Percentiles rank a stretch among this genome's conserved stretches.
Conservation (phyloP, 257 asterid genomes). For the Rubia yunnanensis region DNA sequence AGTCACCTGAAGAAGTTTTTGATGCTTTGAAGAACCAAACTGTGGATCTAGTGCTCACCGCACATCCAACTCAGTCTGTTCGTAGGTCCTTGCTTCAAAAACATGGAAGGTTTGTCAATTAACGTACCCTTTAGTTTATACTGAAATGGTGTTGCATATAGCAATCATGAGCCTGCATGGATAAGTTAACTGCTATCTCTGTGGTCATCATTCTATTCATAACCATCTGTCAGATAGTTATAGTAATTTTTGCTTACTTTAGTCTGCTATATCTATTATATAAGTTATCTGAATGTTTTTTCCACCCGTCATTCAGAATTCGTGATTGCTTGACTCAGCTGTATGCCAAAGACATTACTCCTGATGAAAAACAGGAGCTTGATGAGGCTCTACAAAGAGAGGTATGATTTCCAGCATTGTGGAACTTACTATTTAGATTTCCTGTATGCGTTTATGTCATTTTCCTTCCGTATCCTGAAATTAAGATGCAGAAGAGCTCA, state of each 20-base stretch:
- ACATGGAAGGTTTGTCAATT: constrained; percentile 62
- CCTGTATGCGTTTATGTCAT: not conserved
- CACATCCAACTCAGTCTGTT: constrained; percentile 94
- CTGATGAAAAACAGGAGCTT: constrained; percentile 92
- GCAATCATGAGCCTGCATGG: not conserved
- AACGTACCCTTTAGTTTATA: not conserved
- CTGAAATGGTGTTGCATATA: not conserved
- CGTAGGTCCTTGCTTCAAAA: constrained; percentile 95
- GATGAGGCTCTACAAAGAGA: constrained; percentile 94
- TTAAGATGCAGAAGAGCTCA: not conserved
- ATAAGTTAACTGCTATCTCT: too few relatives aligned
- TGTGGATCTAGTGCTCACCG: constrained; percentile 73
- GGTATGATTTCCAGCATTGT: constrained; percentile 32
- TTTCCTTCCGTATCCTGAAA: not conserved
- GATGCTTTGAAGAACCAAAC: constrained; percentile 92
- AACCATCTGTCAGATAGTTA: too few relatives aligned
- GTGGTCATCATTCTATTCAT: not conserved
- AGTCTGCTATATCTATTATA: not conserved
- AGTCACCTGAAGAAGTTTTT: constrained; percentile 73
- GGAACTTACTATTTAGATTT: not conserved
- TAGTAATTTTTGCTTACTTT: not conserved
- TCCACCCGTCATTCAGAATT: constrained; percentile 31
- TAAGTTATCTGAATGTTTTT: not conserved
- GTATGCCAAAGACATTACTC: constrained; percentile 74
- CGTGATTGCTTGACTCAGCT: constrained; percentile 81